phyloP scores from a whole-genome alignment of 192 early-diverging fungal genomes.

The Chytriomyces sp. region DNA sequence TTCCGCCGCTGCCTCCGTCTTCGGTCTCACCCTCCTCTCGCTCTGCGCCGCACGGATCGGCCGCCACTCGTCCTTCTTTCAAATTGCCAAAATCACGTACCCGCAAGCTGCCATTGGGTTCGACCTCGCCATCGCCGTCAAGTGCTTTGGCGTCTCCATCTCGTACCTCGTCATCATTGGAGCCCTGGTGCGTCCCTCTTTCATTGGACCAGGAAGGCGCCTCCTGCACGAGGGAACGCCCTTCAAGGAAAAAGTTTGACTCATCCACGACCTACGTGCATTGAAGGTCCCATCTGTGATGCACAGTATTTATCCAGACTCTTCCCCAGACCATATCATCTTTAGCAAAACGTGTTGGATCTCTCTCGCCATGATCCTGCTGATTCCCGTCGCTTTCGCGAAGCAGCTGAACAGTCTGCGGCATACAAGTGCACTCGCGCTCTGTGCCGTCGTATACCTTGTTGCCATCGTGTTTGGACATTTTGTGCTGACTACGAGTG shows the following conservation, averaged over 20 bases:
- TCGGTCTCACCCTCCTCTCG: conserved; percentile 86
- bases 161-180: conserved; percentile 95
- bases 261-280: neutral
- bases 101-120: conserved; percentile 85
- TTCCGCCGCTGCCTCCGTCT: conserved; percentile 70
- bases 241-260: neutral
- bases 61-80: conserved; percentile 86
- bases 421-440: conserved; percentile 86
- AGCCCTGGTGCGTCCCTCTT: conserved; percentile 69
- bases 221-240: neutral
- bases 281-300: conserved; percentile 50
- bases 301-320: conserved; percentile 36
- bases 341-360: conserved; percentile 75
- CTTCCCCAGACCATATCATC: conserved; percentile 28
- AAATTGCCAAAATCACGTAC: conserved; percentile 88
- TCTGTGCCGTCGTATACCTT: conserved; percentile 84
- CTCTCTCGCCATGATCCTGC: conserved; percentile 67
- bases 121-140: conserved; percentile 96
- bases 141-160: conserved; percentile 96
- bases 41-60: conserved; percentile 72
- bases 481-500: conserved; percentile 38
- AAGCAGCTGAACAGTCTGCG: conserved; percentile 84
- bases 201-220: neutral
- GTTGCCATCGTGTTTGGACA: conserved; percentile 81
- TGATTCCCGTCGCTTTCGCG: conserved; percentile 81